Evolutionary conservation across 2,329 filamentous ascomycete species (phyloP).

Genomic region (Acarospora socialis): DNA sequence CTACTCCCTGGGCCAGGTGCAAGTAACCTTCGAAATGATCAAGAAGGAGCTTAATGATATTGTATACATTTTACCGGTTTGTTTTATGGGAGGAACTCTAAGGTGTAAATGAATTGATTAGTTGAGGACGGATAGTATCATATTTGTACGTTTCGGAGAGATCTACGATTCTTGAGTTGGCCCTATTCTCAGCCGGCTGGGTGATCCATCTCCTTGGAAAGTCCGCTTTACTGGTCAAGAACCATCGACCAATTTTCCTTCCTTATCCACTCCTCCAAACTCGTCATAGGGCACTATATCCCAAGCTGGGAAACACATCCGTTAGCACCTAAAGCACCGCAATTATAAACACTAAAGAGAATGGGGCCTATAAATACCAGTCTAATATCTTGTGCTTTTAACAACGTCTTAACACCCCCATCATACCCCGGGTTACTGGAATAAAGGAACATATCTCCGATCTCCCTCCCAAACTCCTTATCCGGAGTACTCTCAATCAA

Average conservation of each 20-base stretch:
- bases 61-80: too few species aligned
- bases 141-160: too few species aligned
- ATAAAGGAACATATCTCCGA: conserved; percentile 35
- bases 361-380: conserved; percentile 21
- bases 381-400: conserved; percentile 31
- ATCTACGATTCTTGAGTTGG: too few species aligned
- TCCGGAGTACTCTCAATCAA: conserved; percentile 28
- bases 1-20: too few species aligned
- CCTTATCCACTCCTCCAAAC: conserved; percentile 18
- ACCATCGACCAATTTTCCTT: conserved; percentile 19
- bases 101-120: too few species aligned
- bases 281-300: conserved; percentile 25
- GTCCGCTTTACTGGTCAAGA: too few species aligned
- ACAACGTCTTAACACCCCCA: conserved; percentile 28
- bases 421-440: conserved; percentile 36
- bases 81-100: too few species aligned
- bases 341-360: background rate
- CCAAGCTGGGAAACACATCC: conserved; percentile 23
- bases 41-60: too few species aligned
- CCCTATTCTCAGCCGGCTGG: too few species aligned
- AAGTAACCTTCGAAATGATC: too few species aligned
- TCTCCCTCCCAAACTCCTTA: conserved; percentile 30
- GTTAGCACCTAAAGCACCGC: background rate
- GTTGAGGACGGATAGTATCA: too few species aligned
- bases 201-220: too few species aligned